Evolutionary conservation across 2,329 filamentous ascomycete species (phyloP).

Genomic region (Colletotrichum neosansevieriae): DNA sequence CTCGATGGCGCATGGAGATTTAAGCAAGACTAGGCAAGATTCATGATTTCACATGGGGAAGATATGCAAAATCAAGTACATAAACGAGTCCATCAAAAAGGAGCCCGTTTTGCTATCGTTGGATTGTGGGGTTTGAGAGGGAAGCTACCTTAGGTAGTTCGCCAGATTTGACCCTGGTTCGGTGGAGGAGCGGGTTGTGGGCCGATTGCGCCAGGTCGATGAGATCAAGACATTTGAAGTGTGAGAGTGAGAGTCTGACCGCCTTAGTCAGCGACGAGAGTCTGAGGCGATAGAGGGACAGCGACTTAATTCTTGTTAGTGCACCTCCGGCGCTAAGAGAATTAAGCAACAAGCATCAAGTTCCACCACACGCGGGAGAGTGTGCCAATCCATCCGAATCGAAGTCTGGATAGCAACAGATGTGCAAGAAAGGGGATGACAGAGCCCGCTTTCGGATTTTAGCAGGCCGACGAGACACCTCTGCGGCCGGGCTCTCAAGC

Average conservation of each 20-base stretch:
- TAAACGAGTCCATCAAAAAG: neutral
- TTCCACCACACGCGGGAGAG: too few species aligned
- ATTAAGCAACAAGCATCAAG: too few species aligned
- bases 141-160: neutral
- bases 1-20: neutral
- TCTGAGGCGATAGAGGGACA: too few species aligned
- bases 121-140: slow-evolving; percentile 2
- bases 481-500: neutral
- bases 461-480: slow-evolving; percentile 5
- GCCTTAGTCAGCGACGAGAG: slow-evolving; percentile 19
- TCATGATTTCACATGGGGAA: neutral
- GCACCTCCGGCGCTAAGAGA: too few species aligned
- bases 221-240: slow-evolving; percentile 31
- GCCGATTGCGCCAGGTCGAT: slow-evolving; percentile 30
- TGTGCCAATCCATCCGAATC: too few species aligned
- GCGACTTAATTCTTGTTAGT: too few species aligned
- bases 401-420: too few species aligned
- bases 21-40: slow-evolving; percentile 30
- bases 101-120: slow-evolving; percentile 2
- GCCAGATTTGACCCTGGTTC: slow-evolving; percentile 26
- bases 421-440: neutral
- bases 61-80: slow-evolving; percentile 26
- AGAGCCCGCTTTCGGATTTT: slow-evolving; percentile 33
- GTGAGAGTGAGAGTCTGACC: slow-evolving; percentile 20
- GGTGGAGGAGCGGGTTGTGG: slow-evolving; percentile 32